Conservation (phyloP, 345 rosid genomes). For the Hibiscus trionum region DNA sequence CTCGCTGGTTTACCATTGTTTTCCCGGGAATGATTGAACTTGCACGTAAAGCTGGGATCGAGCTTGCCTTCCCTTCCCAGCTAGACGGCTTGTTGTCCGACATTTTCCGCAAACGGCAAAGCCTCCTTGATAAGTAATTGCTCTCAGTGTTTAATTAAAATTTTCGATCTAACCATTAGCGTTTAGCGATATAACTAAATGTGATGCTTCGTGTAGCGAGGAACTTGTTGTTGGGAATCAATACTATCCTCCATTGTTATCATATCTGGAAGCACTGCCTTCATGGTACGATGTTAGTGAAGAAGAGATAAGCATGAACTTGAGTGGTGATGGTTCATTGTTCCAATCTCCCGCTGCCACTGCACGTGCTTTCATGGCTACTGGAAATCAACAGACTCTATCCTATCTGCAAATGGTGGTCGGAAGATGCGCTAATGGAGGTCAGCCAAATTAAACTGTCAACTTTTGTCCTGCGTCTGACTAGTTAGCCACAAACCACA, state of each 20-base stretch:
- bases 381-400: slow-evolving; percentile 33
- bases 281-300: slow-evolving; percentile 5
- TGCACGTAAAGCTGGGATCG: slow-evolving; percentile 29
- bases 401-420: slow-evolving; percentile 37
- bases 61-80: slow-evolving; percentile 22
- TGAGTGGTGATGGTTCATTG: slow-evolving; percentile 39
- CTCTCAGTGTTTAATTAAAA: not conserved
- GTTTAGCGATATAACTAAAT: not conserved
- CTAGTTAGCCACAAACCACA: not conserved
- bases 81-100: slow-evolving; percentile 6
- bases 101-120: slow-evolving; percentile 24
- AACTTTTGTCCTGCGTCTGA: not conserved
- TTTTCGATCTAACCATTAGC: not conserved
- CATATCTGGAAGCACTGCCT: slow-evolving; percentile 44
- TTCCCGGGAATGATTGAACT: slow-evolving; percentile 44
- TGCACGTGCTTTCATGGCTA: slow-evolving; percentile 50
- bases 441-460: slow-evolving; percentile 9
- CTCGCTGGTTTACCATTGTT: slow-evolving; percentile 48
- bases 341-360: slow-evolving; percentile 68
- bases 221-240: slow-evolving; percentile 21
- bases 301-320: slow-evolving; percentile 20
- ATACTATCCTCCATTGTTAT: slow-evolving; percentile 24
- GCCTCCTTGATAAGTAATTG: slow-evolving; percentile 32
- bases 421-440: slow-evolving; percentile 34
- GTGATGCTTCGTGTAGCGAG: slow-evolving; percentile 4